Base-by-base conservation (phyloP, 2,329 filamentous ascomycete species). In the Cladosporium sp. region DNA sequence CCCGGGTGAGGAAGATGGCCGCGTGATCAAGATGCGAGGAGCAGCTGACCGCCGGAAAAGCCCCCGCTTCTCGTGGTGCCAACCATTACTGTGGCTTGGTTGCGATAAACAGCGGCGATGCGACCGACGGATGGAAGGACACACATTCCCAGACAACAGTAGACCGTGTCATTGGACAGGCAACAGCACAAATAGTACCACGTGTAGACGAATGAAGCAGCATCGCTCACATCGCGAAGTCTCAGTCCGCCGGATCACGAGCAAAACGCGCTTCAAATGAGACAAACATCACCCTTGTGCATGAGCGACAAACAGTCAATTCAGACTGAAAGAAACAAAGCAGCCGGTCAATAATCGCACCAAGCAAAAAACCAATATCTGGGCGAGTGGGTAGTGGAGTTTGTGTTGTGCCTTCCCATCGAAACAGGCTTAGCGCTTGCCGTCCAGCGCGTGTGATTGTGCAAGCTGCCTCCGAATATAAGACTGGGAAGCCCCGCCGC, bases 391-490 rank as follows among this genome's bases (percentile, higher is more conserved):
- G 36, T 40, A 49, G 54, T 56, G 42, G 54, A 56, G 54, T 56
- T 47, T 56, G 54, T 56, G 54, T 56, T 56, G 54, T 56, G 54
- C 36, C 54, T 51, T 51, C 52, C 28, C 28, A 34, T 39, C 45
- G 42, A 50, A 57, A 50, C 45, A 50, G 55, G 55, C 55, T 58
- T 58, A 58, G 55, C 55, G 55, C 55, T 36, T 58, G 47, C 49
- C 47, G 20, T 58, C 37, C 55, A 52, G 47, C 47, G 47, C 38
- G 55, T 58, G 37, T 58, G 54, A 56, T 56, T 49, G 47, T 42
- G 55, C 19, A 58, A 58, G 55, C 55, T 58, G 55, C 47, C 42
- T 43, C 55, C 39, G 55, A 58, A 39, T 58, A 51, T 58, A 58
- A 58, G 36, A 51, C 22, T 30, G 38, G 30, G 17, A 51, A 30